Evolutionary conservation across 129 eudicot genomes (phyloP), one percentile per base, ranked within the genome.

Genomic region (Kitagawia praeruptora): DNA sequence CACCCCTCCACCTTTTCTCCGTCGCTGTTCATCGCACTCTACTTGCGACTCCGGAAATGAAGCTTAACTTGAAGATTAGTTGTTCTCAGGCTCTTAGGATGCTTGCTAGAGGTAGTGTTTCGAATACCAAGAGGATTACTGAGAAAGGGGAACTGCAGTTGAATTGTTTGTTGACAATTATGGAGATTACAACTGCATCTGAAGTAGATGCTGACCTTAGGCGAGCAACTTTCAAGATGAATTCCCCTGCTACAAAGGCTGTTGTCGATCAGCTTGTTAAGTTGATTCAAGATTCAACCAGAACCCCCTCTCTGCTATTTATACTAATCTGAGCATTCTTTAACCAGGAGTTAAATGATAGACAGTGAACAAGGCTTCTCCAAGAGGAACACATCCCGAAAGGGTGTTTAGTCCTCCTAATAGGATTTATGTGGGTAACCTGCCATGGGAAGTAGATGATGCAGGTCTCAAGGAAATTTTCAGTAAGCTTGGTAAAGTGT

Each of bases 381-480:
- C 97, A 66, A 90, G 83, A 89, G 99, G 99, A 81, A 69, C 93
- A 71, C 84, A 78, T 53, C 91, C 90, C 21, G 80, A 85, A 12
- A 87, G 90, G 51, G 80, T 49, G 19, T 81, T 79, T 71, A 89
- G 81, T 67, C 89, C 96, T 15, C n/a, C 85, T 39, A 87, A 71
- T 85, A 90, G 89, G 84, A 48, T 94, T 37, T 94, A 91, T 53
- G 96, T 92, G 14, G 97, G 96, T 67, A 94, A 94, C 85, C 83
- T 94, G 69, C 92, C 98, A 41, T 92, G 97, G 97, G 91, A 88
- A 70, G 89, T 94, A 34, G 93, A 91, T 82, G 85, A 86, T 77
- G 81, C 74, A 7, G 87, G 93, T 31, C 94, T 95, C 18, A 92
- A 90, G 83, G 88, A 92, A 83, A 69, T 95, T 19, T 95, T 95